Conservation (phyloP, 768 basidiomycete species). For the Clavulina sp. region DNA sequence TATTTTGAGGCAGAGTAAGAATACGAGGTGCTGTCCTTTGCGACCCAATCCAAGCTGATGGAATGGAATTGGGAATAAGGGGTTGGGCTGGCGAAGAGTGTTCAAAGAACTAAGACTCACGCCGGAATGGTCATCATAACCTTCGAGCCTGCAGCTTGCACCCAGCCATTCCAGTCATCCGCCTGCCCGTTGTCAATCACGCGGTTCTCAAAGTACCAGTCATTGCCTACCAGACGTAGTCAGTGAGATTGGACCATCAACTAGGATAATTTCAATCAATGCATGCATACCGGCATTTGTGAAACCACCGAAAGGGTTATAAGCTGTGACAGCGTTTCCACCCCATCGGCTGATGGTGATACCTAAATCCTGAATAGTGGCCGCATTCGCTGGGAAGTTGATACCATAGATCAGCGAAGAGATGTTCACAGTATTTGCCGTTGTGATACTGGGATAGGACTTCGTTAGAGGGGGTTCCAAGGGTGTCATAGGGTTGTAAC, state of each 20-base stretch:
- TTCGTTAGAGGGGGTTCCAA: background rate
- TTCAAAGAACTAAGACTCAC: constrained; percentile 19
- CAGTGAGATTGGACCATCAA: no score
- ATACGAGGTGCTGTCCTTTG: constrained; percentile 35
- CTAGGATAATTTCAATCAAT: no score
- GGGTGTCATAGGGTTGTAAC: background rate
- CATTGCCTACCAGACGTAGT: no score
- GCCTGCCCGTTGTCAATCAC: constrained; percentile 25
- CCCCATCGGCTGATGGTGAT: constrained; percentile 37
- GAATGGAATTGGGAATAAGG: no score
- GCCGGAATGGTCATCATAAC: constrained; percentile 32
- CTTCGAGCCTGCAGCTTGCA: constrained; percentile 27
- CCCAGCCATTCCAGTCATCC: constrained; percentile 35
- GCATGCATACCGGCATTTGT: constrained; percentile 6
- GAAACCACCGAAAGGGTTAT: constrained; percentile 6
- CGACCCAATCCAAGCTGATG: constrained; percentile 37
- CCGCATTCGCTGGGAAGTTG: constrained; percentile 33
- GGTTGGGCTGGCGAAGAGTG: background rate
- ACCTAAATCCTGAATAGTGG: constrained; percentile 32
- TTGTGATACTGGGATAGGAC: constrained; percentile 21
- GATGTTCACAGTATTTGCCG: constrained; percentile 24
- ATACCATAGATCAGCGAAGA: constrained; percentile 35
- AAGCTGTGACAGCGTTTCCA: constrained; percentile 17
- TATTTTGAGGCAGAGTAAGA: constrained; percentile 30
- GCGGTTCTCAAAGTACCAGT: constrained; percentile 42